A percentile compares a stretch with the other conserved stretches of the same genome.
Conservation (phyloP, 768 basidiomycete species). For the Boletus vermiculosoides region DNA sequence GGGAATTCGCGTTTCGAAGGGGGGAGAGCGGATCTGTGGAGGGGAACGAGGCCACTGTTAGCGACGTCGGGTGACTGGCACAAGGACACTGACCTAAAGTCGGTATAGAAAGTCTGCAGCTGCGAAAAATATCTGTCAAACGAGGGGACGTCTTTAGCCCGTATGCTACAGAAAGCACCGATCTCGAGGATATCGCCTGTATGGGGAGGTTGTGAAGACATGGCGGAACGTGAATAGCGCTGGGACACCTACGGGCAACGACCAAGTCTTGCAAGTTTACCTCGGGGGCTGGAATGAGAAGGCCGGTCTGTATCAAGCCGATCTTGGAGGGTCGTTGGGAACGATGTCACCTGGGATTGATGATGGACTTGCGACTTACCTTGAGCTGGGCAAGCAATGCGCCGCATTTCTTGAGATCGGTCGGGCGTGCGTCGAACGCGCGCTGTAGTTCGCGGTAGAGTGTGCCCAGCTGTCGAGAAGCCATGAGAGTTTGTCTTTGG, state of each 20-base stretch:
- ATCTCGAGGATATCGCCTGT: constrained; percentile 94
- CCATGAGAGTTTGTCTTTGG: constrained; percentile 37
- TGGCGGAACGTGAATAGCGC: neutral
- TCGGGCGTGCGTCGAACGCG: constrained; percentile 62
- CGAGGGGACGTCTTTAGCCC: constrained; percentile 81
- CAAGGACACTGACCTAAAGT: constrained; percentile 60
- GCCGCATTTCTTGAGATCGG: constrained; percentile 67
- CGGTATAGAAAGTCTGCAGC: constrained; percentile 85
- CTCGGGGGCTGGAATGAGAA: constrained; percentile 70
- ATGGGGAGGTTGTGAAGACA: neutral
- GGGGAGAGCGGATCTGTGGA: constrained; percentile 64
- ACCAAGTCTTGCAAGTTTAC: constrained; percentile 65
- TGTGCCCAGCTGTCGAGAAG: constrained; percentile 50
- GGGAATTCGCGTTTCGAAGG: constrained; percentile 85
- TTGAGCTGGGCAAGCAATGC: constrained; percentile 69
- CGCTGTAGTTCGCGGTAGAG: constrained; percentile 67
- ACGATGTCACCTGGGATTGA: neutral
- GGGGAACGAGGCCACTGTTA: neutral
- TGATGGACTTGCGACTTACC: constrained; percentile 38
- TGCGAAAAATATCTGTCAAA: constrained; percentile 96
- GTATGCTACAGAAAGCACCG: constrained; percentile 91
- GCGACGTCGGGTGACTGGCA: constrained; percentile 3
- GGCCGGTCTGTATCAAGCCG: constrained; percentile 71
- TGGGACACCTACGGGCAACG: constrained; percentile 60
- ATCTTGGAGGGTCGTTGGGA: constrained; percentile 44